phyloP scores from a whole-genome alignment of 495 filamentous ascomycete species.

The Geopyxis carbonaria region DNA sequence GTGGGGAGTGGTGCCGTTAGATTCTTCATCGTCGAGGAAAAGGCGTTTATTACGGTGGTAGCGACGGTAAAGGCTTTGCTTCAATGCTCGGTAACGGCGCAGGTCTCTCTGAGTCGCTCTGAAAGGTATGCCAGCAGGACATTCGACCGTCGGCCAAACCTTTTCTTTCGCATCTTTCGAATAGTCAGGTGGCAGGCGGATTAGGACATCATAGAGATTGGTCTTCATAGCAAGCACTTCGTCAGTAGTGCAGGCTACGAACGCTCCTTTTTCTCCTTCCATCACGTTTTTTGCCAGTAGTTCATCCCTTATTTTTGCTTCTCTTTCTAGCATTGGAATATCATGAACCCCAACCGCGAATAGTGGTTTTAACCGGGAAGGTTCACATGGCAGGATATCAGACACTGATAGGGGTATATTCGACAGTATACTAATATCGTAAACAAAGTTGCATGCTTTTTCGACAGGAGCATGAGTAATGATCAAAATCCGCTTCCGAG shows the following conservation, averaged over 20 bases:
- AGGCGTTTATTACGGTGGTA: background rate
- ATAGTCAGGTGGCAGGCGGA: slow-evolving; percentile 55
- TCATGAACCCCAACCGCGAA: slow-evolving; percentile 88
- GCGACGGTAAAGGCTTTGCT: slow-evolving; percentile 31
- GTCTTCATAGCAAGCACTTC: slow-evolving; percentile 72
- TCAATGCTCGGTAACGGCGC: slow-evolving; percentile 58
- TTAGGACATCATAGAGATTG: slow-evolving; percentile 69
- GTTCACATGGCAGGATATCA: slow-evolving; percentile 42
- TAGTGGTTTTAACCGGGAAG: slow-evolving; percentile 58
- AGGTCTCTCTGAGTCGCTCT: slow-evolving; percentile 85
- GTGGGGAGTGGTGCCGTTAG: slow-evolving; percentile 12
- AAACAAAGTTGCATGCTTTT: slow-evolving; percentile 76
- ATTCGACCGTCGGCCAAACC: slow-evolving; percentile 59
- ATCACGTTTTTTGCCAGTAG: slow-evolving; percentile 13
- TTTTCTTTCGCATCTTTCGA: slow-evolving; percentile 39
- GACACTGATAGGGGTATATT: slow-evolving; percentile 49
- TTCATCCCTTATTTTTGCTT: slow-evolving; percentile 18
- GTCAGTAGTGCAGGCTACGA: slow-evolving; percentile 92
- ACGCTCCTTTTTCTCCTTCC: slow-evolving; percentile 44
- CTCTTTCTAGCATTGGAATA: slow-evolving; percentile 55
- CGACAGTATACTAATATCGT: slow-evolving; percentile 80
- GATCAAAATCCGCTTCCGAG: slow-evolving; percentile 76
- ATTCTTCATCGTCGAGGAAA: slow-evolving; percentile 21
- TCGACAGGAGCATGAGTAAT: slow-evolving; percentile 72
- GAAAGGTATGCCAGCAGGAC: slow-evolving; percentile 30